These are phyloP conservation scores for Lactarius hengduanensis DNA, from an alignment of 768 basidiomycete species.

Conservation along the genomic window DNA sequence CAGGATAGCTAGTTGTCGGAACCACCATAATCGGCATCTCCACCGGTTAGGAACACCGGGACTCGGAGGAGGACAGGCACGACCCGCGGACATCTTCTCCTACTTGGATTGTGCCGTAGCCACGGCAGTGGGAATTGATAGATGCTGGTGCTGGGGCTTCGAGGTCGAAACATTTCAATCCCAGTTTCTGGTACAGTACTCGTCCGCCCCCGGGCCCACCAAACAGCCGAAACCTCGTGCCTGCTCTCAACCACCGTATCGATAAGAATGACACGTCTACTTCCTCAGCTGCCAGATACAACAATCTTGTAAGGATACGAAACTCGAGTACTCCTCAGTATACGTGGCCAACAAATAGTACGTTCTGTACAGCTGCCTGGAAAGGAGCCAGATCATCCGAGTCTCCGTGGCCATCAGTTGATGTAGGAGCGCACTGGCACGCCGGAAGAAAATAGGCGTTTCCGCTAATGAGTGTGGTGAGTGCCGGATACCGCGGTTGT, in stretches of 20 bases:
- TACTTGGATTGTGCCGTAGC: constrained; percentile 7
- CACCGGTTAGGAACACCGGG: neutral
- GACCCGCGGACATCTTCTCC: constrained; percentile 16
- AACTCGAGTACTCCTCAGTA: neutral
- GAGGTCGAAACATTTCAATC: neutral
- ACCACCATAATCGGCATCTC: neutral
- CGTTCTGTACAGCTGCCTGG: neutral
- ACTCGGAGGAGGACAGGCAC: neutral
- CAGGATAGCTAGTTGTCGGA: neutral
- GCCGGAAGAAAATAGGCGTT: neutral
- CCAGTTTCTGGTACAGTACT: neutral
- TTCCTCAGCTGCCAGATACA: neutral
- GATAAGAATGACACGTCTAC: neutral
- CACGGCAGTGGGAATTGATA: neutral
- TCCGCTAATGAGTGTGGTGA: neutral
- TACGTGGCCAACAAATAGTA: neutral
- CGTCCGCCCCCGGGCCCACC: neutral
- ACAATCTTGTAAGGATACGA: neutral
- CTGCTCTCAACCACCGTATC: neutral
- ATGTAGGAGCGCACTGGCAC: neutral
- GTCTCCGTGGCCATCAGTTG: neutral
- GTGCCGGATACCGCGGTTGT: neutral
- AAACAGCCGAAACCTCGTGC: neutral
- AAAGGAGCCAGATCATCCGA: neutral
- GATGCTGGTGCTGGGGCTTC: neutral